Evolutionary conservation across 331 rosid genomes (phyloP).

Genomic region (Erythrophleum ivorense): DNA sequence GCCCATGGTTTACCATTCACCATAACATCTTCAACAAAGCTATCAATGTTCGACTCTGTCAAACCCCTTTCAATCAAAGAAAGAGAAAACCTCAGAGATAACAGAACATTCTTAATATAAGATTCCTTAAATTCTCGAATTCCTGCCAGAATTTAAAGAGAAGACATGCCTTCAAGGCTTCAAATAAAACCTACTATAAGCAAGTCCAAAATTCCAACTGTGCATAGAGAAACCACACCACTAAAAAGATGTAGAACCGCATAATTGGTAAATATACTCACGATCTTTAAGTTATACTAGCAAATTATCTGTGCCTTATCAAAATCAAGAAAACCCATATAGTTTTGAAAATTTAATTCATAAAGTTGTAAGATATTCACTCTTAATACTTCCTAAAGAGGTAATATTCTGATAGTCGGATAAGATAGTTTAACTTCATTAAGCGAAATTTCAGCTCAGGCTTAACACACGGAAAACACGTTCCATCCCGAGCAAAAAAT

Average conservation of each 20-base stretch:
- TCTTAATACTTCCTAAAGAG: background rate
- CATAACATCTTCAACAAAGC: conserved; percentile 85
- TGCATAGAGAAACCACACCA: background rate
- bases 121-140: background rate
- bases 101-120: background rate
- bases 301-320: background rate
- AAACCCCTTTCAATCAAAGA: conserved; percentile 59
- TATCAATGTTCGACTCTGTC: conserved; percentile 72
- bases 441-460: background rate
- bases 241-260: background rate
- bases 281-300: background rate
- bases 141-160: background rate
- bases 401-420: background rate
- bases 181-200: conserved; percentile 1
- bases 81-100: background rate
- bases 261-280: background rate
- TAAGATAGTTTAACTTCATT: background rate
- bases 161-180: background rate
- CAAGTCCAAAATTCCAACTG: background rate
- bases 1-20: conserved; percentile 76
- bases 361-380: background rate
- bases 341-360: background rate
- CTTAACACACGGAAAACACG: background rate
- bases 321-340: background rate
- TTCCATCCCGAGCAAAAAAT: background rate